These are phyloP conservation scores for Erysimum pusillum DNA, from an alignment of 441 rosid species.

Conservation along the genomic window DNA sequence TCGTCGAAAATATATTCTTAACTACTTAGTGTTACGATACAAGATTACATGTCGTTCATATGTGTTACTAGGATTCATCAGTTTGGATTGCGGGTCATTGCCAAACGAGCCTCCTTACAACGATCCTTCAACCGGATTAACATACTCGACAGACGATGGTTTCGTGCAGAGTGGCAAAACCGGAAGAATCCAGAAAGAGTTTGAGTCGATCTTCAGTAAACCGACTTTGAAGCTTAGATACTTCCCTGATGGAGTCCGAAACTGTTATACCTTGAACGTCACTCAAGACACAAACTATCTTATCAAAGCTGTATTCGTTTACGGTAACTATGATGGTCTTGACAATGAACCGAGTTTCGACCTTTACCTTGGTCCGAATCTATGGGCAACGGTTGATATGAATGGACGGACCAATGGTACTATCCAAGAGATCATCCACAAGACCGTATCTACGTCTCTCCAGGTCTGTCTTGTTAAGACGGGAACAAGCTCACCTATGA, in stretches of 20 bases:
- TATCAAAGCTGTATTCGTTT: constrained; percentile 51
- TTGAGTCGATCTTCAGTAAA: constrained; percentile 10
- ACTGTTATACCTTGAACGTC: constrained; percentile 56
- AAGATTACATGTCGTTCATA: neutral
- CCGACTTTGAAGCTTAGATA: constrained; percentile 44
- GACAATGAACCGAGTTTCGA: constrained; percentile 50
- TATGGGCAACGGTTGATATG: constrained; percentile 49
- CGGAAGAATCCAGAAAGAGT: constrained; percentile 33
- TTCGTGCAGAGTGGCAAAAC: constrained; percentile 42
- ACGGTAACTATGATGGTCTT: constrained; percentile 57
- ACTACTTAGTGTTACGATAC: neutral
- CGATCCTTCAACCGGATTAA: constrained; percentile 39
- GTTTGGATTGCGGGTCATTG: constrained; percentile 56
- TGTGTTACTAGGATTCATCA: constrained; percentile 56
- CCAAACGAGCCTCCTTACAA: constrained; percentile 35
- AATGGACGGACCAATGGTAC: constrained; percentile 6
- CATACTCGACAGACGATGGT: constrained; percentile 46
- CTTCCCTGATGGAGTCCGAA: constrained; percentile 59
- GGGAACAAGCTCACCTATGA: constrained; percentile 52
- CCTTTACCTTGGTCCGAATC: constrained; percentile 52
- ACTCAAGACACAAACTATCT: constrained; percentile 40
- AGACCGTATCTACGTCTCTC: constrained; percentile 18
- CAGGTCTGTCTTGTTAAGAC: constrained; percentile 54
- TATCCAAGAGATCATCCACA: constrained; percentile 50
- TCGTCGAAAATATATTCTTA: neutral